Conservation (phyloP, 75 land plant species). For the Gnetum montanum region DNA sequence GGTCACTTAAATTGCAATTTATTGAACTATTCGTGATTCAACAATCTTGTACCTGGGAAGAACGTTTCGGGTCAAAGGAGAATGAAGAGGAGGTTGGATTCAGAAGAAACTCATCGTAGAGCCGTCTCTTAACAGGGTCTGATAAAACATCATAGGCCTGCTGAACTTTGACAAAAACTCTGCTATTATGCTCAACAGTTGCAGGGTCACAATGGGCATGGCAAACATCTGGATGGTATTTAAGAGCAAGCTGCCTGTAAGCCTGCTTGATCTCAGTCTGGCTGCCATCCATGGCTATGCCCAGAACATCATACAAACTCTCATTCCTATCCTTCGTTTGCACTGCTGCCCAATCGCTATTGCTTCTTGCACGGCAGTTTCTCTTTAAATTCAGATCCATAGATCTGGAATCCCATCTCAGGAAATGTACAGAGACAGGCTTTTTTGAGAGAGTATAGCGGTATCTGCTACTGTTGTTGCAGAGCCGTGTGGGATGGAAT, state of each 20-base stretch:
- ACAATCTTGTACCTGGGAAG: background rate
- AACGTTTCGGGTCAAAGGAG: constrained; percentile 13
- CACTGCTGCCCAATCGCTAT: too few species aligned
- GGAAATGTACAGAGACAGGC: too few species aligned
- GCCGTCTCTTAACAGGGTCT: constrained; percentile 44
- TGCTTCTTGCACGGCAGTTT: too few species aligned
- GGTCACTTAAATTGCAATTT: background rate
- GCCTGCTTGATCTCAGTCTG: constrained; percentile 74
- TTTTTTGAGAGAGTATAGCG: too few species aligned
- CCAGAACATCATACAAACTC: constrained; percentile 65
- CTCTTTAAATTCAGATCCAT: too few species aligned
- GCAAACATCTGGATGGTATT: constrained; percentile 86
- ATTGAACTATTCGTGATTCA: background rate
- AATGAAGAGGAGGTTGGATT: too few species aligned
- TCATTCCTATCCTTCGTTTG: too few species aligned
- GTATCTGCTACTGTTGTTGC: too few species aligned
- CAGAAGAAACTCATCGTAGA: constrained; percentile 56
- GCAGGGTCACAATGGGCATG: constrained; percentile 83
- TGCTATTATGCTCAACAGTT: constrained; percentile 48
- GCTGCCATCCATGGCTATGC: constrained; percentile 37
- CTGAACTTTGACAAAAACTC: constrained; percentile 71
- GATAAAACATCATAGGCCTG: constrained; percentile 87
- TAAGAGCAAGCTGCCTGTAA: constrained; percentile 71
- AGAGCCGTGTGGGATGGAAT: too few species aligned
- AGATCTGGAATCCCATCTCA: too few species aligned